Evolutionary conservation across 306 rosid genomes (phyloP).

Genomic region (Nissolia schottii): DNA sequence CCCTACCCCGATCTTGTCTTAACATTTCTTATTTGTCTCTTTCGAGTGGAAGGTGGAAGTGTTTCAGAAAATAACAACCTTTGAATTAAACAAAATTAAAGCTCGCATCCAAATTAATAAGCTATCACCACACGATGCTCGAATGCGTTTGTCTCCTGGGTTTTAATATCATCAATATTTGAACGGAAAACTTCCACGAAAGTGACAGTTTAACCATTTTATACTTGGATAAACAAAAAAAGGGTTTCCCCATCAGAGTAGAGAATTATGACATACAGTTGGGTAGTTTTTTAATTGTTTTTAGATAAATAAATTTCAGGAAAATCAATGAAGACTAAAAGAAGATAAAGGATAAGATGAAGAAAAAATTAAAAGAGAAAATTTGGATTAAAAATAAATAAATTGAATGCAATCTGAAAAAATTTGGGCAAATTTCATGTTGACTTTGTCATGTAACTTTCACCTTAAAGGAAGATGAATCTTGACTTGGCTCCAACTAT

Average conservation of each 20-base stretch:
- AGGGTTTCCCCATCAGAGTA: neutral
- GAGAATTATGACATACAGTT: neutral
- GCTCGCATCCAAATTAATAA: neutral
- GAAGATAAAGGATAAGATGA: too few species aligned
- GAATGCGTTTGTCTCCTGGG: neutral
- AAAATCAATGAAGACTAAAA: too few species aligned
- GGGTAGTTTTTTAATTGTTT: too few species aligned
- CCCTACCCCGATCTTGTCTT: neutral
- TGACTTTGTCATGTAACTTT: too few species aligned
- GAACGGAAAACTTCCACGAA: conserved; percentile 12
- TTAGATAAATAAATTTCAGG: too few species aligned
- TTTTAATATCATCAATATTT: neutral
- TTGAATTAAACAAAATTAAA: neutral
- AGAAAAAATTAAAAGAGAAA: too few species aligned
- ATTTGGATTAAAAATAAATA: too few species aligned
- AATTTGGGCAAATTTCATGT: too few species aligned
- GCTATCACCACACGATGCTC: neutral
- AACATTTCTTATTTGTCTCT: conserved; percentile 1
- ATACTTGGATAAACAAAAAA: neutral
- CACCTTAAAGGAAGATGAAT: too few species aligned
- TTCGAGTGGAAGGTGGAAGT: conserved; percentile 10
- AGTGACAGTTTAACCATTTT: conserved; percentile 11
- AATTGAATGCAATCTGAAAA: too few species aligned
- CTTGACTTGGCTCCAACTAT: too few species aligned
- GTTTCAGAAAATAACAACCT: neutral